These are phyloP conservation scores for Verticillium dahliae DNA, from an alignment of 2,329 filamentous ascomycete genomes.

Conservation along the genomic window DNA sequence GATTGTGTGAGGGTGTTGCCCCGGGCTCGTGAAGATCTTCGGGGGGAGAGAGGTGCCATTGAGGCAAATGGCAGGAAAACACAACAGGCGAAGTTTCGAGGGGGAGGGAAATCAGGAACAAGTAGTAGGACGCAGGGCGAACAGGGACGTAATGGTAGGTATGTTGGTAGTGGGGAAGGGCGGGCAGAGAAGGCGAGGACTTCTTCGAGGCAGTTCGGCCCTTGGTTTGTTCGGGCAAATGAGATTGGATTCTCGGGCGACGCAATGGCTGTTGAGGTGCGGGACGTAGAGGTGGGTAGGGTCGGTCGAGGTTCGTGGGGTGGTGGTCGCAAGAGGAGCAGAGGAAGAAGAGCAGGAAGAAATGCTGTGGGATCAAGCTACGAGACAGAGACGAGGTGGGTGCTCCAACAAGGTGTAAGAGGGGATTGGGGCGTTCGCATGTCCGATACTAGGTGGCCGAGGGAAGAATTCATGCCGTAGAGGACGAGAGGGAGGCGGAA, in stretches of 20 bases:
- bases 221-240: not conserved
- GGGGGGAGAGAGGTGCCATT: slow-evolving; percentile 63
- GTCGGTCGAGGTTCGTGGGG: slow-evolving; percentile 10
- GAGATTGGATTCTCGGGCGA: slow-evolving; percentile 15
- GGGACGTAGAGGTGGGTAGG: slow-evolving; percentile 7
- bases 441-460: slow-evolving; percentile 7
- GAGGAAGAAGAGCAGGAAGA: slow-evolving; percentile 7
- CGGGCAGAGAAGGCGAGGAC: slow-evolving; percentile 21
- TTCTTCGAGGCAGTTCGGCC: not conserved
- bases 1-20: slow-evolving; percentile 67
- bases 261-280: slow-evolving; percentile 18
- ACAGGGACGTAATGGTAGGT: no score
- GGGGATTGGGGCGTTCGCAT: slow-evolving; percentile 12
- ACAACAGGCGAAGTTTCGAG: not conserved
- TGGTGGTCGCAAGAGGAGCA: slow-evolving; percentile 4
- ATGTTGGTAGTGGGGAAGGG: slow-evolving; percentile 12
- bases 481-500: slow-evolving; percentile 1
- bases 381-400: slow-evolving; percentile 10
- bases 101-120: slow-evolving; percentile 5
- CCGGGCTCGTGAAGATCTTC: slow-evolving; percentile 88
- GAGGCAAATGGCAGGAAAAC: slow-evolving; percentile 17
- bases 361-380: slow-evolving; percentile 12
- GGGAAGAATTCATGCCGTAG: slow-evolving; percentile 10
- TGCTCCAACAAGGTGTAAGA: slow-evolving; percentile 8
- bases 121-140: not conserved